These are phyloP conservation scores for Fusarium longipes DNA, from an alignment of 2,329 filamentous ascomycete genomes.

Conservation along the genomic window DNA sequence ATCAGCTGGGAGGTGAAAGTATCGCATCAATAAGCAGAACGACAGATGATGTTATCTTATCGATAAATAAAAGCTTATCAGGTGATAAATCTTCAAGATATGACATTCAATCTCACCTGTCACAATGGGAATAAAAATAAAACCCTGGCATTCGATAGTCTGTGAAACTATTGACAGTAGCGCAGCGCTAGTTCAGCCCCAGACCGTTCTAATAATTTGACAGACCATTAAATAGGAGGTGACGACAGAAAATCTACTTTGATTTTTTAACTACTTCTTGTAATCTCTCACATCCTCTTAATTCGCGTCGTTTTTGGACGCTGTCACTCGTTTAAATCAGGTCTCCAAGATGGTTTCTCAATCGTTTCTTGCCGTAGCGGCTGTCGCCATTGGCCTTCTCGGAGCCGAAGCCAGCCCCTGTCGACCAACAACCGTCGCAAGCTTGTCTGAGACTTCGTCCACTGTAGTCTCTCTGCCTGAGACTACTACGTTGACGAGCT, in stretches of 20 bases:
- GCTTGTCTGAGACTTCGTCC: background rate
- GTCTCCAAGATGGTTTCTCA: background rate
- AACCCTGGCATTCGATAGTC: background rate
- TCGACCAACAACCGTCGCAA: background rate
- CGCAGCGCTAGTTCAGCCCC: background rate
- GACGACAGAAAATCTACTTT: background rate
- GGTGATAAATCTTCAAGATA: too few relatives aligned
- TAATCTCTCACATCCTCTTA: background rate
- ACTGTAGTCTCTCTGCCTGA: background rate
- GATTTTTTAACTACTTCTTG: fast-evolving
- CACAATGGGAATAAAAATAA: background rate
- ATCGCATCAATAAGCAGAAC: too few relatives aligned
- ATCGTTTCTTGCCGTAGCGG: background rate
- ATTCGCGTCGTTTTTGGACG: background rate
- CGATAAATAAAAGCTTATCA: too few relatives aligned
- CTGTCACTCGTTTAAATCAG: background rate
- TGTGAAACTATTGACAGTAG: background rate
- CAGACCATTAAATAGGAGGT: background rate
- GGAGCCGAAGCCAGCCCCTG: slow-evolving; percentile 5
- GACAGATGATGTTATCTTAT: too few relatives aligned
- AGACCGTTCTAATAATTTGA: background rate
- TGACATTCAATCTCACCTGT: too few relatives aligned
- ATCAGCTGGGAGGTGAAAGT: too few relatives aligned
- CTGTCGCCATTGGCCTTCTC: background rate
- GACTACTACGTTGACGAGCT: background rate